Conservation (phyloP, 805 yeast species). For the Lachancea waltii region DNA sequence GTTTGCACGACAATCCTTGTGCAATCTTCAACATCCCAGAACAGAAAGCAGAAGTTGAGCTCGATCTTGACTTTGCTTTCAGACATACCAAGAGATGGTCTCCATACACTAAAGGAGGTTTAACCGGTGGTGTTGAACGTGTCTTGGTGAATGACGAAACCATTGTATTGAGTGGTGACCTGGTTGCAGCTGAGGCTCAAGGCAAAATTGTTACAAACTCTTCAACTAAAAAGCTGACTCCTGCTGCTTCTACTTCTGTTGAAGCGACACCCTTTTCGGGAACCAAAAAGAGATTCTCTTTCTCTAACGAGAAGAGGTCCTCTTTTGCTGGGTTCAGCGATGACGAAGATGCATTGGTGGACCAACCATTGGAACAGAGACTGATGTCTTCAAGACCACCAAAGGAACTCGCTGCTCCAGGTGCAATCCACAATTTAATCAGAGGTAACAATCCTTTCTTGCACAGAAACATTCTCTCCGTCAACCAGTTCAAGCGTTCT, state of each 20-base stretch:
- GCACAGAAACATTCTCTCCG: slow-evolving; percentile 82
- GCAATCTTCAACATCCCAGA: slow-evolving; percentile 76
- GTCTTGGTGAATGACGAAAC: slow-evolving; percentile 75
- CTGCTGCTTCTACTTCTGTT: slow-evolving; percentile 26
- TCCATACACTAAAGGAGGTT: slow-evolving; percentile 46
- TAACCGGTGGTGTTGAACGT: slow-evolving; percentile 83
- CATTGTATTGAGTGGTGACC: slow-evolving; percentile 75
- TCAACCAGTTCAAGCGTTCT: slow-evolving; percentile 77
- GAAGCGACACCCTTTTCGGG: slow-evolving; percentile 26
- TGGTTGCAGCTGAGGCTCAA: slow-evolving; percentile 51
- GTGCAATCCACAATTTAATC: slow-evolving; percentile 71
- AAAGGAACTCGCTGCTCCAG: slow-evolving; percentile 64
- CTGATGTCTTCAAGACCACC: slow-evolving; percentile 70
- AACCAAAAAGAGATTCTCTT: slow-evolving; percentile 44
- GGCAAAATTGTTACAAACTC: slow-evolving; percentile 53
- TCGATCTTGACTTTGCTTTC: slow-evolving; percentile 58
- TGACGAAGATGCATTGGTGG: slow-evolving; percentile 49
- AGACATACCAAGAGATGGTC: slow-evolving; percentile 50
- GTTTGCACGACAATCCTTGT: slow-evolving; percentile 77
- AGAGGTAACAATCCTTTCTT: slow-evolving; percentile 84
- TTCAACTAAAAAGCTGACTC: slow-evolving; percentile 35
- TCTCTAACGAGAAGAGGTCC: slow-evolving; percentile 38
- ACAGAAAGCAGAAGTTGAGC: slow-evolving; percentile 71
- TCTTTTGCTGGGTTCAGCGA: slow-evolving; percentile 35
- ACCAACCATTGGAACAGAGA: slow-evolving; percentile 42